phyloP scores from a whole-genome alignment of 2,329 filamentous ascomycete genomes.

The Colletotrichum costaricense region DNA sequence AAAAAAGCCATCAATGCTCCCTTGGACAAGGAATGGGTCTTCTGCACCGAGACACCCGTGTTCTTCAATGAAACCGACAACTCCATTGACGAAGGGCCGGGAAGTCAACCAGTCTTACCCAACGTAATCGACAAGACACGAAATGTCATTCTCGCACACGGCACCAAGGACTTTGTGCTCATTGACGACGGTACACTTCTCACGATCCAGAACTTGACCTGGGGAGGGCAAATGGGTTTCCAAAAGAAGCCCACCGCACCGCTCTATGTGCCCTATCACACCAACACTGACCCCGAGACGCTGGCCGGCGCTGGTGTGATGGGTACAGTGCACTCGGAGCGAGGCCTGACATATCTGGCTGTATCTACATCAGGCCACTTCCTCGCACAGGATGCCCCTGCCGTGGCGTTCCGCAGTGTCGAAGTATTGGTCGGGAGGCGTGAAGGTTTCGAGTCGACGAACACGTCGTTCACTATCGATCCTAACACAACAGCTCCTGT shows the following conservation, averaged over 20 bases:
- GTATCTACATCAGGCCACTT: constrained; percentile 76
- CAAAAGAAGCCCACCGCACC: constrained; percentile 67
- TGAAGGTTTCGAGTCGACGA: constrained; percentile 58
- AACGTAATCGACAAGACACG: constrained; percentile 79
- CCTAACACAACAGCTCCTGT: constrained; percentile 7
- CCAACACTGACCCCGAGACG: constrained; percentile 49
- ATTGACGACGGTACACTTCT: constrained; percentile 77
- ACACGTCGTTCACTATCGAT: constrained; percentile 48
- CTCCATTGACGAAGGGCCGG: constrained; percentile 55
- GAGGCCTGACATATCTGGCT: constrained; percentile 78
- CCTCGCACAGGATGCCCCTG: constrained; percentile 75
- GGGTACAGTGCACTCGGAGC: constrained; percentile 78
- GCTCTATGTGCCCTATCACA: constrained; percentile 73
- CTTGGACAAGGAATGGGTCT: constrained; percentile 43
- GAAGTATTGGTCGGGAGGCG: constrained; percentile 82
- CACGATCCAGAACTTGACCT: constrained; percentile 85
- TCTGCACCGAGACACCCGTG: constrained; percentile 57
- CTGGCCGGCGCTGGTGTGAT: constrained; percentile 72
- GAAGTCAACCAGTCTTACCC: constrained; percentile 70
- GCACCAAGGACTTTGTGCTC: constrained; percentile 75
- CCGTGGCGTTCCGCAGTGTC: constrained; percentile 76
- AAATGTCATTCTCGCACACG: constrained; percentile 80
- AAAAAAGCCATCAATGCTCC: constrained; percentile 76
- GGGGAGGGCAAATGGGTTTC: constrained; percentile 79
- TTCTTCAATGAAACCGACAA: constrained; percentile 58